Evolutionary conservation across 306 rosid genomes (phyloP).

Genomic region (Prunus dulcis): DNA sequence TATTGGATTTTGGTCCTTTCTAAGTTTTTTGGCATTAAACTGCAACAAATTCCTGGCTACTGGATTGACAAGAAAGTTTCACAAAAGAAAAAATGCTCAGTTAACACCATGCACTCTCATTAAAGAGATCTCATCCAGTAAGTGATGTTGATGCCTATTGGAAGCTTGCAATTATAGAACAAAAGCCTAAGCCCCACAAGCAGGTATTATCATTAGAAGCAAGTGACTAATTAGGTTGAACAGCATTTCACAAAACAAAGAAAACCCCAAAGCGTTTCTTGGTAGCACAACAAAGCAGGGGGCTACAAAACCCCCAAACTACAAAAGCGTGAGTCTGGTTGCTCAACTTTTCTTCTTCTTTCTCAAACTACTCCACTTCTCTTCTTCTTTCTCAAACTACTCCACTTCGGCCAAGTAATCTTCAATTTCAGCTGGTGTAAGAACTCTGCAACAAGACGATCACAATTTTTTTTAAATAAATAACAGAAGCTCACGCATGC

Average conservation of each 20-base stretch:
- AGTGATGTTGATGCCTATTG: background rate
- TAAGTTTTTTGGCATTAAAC: too few species aligned
- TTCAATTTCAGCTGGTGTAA: slow-evolving; percentile 79
- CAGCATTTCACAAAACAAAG: background rate
- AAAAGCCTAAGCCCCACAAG: background rate
- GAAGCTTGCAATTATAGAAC: background rate
- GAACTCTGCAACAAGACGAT: slow-evolving; percentile 52
- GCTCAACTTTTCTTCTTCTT: background rate
- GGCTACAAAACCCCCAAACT: background rate
- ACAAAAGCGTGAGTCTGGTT: background rate
- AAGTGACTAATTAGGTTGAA: background rate
- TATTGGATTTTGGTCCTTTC: too few species aligned
- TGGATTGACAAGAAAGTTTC: background rate
- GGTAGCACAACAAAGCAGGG: background rate
- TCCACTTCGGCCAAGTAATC: slow-evolving; percentile 84
- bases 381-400: slow-evolving; percentile 12
- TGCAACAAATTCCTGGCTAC: background rate
- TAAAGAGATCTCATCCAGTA: background rate
- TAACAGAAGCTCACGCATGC: background rate
- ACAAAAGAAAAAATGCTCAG: background rate
- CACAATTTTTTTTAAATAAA: background rate
- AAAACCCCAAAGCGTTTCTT: too few species aligned
- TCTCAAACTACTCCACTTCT: slow-evolving; percentile 56
- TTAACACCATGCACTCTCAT: background rate
- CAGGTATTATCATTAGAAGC: background rate